A percentile compares a stretch with the other conserved stretches of the same genome.
Conservation (phyloP, 1,284 basidiomycete species). For the Leccinum subrobustum region DNA sequence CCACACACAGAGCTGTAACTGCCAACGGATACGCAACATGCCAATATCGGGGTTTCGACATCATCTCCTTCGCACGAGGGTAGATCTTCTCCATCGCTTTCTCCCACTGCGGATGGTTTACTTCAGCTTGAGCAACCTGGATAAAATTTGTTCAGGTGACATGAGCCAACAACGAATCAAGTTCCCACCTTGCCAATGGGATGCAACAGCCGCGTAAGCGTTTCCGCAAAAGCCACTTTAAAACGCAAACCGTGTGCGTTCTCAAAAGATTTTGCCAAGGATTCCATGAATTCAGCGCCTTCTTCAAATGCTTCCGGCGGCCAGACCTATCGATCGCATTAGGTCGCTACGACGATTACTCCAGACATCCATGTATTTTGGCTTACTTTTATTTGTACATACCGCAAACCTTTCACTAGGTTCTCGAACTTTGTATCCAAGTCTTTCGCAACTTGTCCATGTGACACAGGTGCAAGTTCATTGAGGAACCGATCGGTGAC, state of each 20-base stretch:
- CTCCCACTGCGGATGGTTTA: conserved; percentile 93
- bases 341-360: background rate
- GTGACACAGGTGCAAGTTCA: conserved; percentile 73
- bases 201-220: conserved; percentile 77
- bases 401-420: conserved; percentile 74
- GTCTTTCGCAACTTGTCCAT: conserved; percentile 76
- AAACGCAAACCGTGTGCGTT: conserved; percentile 83
- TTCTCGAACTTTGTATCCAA: conserved; percentile 80
- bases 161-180: background rate
- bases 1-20: conserved; percentile 83
- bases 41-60: conserved; percentile 91
- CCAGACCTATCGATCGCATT: conserved; percentile 63
- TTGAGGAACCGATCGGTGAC: conserved; percentile 84
- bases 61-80: conserved; percentile 85
- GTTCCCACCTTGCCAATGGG: conserved; percentile 79
- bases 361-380: conserved; percentile 1
- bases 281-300: conserved; percentile 88
- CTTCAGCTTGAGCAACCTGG: conserved; percentile 92
- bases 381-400: conserved; percentile 77
- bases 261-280: conserved; percentile 79
- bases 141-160: conserved; percentile 7
- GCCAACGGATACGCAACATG: conserved; percentile 83
- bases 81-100: conserved; percentile 88
- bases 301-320: conserved; percentile 93
- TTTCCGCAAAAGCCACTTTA: conserved; percentile 87